Conservation (phyloP, 2,329 filamentous ascomycete genomes). For the Xylariaceae sp. region DNA sequence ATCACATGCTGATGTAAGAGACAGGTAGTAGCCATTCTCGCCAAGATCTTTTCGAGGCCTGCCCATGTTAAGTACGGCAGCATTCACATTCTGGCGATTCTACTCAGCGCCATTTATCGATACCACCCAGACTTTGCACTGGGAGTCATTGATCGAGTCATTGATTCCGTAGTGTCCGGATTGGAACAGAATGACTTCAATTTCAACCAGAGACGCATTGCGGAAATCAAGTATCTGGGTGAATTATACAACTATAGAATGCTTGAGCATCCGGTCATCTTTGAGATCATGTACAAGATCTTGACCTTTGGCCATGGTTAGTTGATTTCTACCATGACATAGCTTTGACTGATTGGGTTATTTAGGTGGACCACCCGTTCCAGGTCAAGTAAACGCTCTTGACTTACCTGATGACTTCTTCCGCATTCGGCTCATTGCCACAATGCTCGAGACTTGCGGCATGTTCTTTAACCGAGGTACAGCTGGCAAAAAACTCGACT, state of each 20-base stretch:
- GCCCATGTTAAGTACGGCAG: conserved; percentile 98
- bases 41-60: conserved; percentile 93
- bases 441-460: conserved; percentile 88
- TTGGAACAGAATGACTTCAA: conserved; percentile 97
- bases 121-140: conserved; percentile 92
- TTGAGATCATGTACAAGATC: conserved; percentile 92
- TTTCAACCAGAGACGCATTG: conserved; percentile 89
- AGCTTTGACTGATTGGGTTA: conserved; percentile 7
- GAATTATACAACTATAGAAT: conserved; percentile 98
- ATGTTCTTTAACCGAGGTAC: conserved; percentile 93
- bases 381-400: conserved; percentile 70
- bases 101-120: conserved; percentile 81
- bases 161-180: conserved; percentile 83
- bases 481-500: conserved; percentile 95
- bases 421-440: conserved; percentile 84
- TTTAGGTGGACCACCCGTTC: conserved; percentile 71
- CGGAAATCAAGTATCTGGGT: conserved; percentile 92
- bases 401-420: conserved; percentile 95
- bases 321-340: conserved; percentile 20
- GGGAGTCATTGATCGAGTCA: conserved; percentile 82
- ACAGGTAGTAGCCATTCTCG: conserved; percentile 68
- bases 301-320: conserved; percentile 83
- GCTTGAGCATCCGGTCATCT: conserved; percentile 91
- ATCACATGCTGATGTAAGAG: conserved; percentile 6
- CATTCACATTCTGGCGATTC: conserved; percentile 86